Evolutionary conservation across 2,329 filamentous ascomycete species (phyloP).

Genomic region (Magnaporthiopsis rhizophila): DNA sequence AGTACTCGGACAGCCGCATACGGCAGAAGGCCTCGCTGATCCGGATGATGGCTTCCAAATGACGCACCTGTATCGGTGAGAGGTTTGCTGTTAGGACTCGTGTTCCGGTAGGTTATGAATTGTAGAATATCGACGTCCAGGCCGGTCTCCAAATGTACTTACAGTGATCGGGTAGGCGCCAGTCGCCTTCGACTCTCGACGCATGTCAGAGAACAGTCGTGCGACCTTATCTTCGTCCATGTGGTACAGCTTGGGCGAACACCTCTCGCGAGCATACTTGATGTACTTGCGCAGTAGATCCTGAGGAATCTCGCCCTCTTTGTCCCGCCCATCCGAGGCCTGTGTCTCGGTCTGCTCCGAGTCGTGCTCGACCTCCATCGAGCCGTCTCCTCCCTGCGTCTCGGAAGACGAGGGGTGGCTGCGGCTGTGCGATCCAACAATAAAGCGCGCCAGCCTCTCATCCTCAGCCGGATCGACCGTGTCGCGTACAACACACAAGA

Average conservation of each 20-base stretch:
- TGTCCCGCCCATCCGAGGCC: slow-evolving; percentile 20
- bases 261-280: slow-evolving; percentile 84
- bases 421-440: slow-evolving; percentile 86
- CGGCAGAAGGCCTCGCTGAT: slow-evolving; percentile 92
- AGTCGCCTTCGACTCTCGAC: slow-evolving; percentile 83
- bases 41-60: slow-evolving; percentile 95
- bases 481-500: slow-evolving; percentile 91
- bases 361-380: slow-evolving; percentile 57
- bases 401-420: slow-evolving; percentile 54
- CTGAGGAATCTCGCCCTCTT: slow-evolving; percentile 73
- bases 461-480: slow-evolving; percentile 90
- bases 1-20: slow-evolving; percentile 97
- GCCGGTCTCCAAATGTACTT: slow-evolving; percentile 33
- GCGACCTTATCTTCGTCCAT: slow-evolving; percentile 98
- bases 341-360: slow-evolving; percentile 30
- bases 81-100: background rate
- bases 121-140: background rate
- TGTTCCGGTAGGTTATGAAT: background rate
- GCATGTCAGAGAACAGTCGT: slow-evolving; percentile 91
- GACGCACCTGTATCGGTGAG: slow-evolving; percentile 64
- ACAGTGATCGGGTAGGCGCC: slow-evolving; percentile 98
- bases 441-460: slow-evolving; percentile 87
- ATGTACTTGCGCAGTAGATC: slow-evolving; percentile 94
- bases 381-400: slow-evolving; percentile 27
- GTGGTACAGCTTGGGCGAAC: slow-evolving; percentile 86